Evolutionary conservation across 2,329 filamentous ascomycete species (phyloP), one percentile per base, ranked within the genome.

Genomic region (Pseudogymnoascus sp.): DNA sequence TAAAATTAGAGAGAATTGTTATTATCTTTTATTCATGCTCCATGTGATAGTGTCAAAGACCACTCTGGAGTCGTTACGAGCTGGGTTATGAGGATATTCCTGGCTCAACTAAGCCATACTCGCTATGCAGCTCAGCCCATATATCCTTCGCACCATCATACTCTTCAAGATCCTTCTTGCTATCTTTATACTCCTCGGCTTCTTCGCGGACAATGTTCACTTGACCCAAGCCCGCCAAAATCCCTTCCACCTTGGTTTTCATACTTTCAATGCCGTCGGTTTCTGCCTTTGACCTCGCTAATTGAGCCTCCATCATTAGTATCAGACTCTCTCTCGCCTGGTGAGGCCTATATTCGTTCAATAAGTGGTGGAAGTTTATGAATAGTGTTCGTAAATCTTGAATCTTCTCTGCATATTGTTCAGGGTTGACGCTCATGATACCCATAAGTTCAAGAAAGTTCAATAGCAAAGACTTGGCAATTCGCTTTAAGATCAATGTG

Each of bases 301-400:
- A 77, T 71, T 93, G 89, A 68, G 89, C 87, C 76, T 96, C 90
- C 89, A 97, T 92, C 79, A 93, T 84, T 68, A 88, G 77, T 33
- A 96, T 96, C 64, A 96, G 79, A 28, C 88, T 92, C 78, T 97
- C 93, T 50, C 93, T 80, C 23, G 93, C 92, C 77, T 97, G 93
- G 74, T 97, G 93, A 9, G 93, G 93, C 33, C 93, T 84, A 76
- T 96, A 97, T 75, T 96, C 88, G 75, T 99, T 99, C 68, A 97
- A 86, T 62, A 96, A 82, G 71, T 96, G 91, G 76, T 97, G 92
- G 71, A 96, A 89, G 74, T 97, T 97, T 74, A 93, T 87, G 67
- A 96, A 88, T 28, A 97, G 78, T 15, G 88, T 92, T 70, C 89
- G 83, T 33, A 99, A 77, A 74, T 97, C 89, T 50, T 85, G 80